Conservation (phyloP, 306 rosid species). For the Castanea crenata region DNA sequence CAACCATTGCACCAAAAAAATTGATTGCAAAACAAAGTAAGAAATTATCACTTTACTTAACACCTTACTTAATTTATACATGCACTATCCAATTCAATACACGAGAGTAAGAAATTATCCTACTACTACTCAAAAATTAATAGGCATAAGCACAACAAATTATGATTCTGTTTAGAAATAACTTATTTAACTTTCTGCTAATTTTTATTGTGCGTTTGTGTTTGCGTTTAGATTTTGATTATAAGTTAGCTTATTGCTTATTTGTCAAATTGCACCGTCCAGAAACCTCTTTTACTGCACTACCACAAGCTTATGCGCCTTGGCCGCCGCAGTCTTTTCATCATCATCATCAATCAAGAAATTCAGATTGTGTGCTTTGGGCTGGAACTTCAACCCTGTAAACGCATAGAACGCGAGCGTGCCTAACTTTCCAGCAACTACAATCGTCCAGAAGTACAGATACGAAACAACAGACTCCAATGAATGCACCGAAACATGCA, state of each 20-base stretch:
- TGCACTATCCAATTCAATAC: constrained; percentile 20
- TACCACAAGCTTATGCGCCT: constrained; percentile 47
- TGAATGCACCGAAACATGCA: constrained; percentile 82
- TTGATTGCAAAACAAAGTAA: constrained; percentile 22
- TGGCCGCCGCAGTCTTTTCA: constrained; percentile 84
- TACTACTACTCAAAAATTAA: constrained; percentile 10
- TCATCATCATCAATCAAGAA: constrained; percentile 90
- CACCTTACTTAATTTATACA: constrained; percentile 9
- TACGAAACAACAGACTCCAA: constrained; percentile 87
- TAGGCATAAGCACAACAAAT: constrained; percentile 19
- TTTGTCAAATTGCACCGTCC: constrained; percentile 26
- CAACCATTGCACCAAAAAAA: constrained; percentile 7
- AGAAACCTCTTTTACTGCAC: constrained; percentile 17
- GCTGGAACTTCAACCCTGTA: constrained; percentile 86
- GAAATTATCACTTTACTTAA: too few species aligned
- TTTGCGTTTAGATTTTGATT: not conserved
- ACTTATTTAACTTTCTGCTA: not conserved
- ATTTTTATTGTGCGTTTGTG: too few species aligned
- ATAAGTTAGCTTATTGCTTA: constrained; percentile 2
- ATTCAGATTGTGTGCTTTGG: constrained; percentile 86
- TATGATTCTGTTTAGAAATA: constrained; percentile 7
- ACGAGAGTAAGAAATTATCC: constrained; percentile 17
- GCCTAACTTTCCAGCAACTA: constrained; percentile 81
- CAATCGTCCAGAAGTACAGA: constrained; percentile 89
- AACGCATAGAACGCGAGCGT: constrained; percentile 79